phyloP scores from a whole-genome alignment of 1,284 basidiomycete species.

The Meira miltonrushii region DNA sequence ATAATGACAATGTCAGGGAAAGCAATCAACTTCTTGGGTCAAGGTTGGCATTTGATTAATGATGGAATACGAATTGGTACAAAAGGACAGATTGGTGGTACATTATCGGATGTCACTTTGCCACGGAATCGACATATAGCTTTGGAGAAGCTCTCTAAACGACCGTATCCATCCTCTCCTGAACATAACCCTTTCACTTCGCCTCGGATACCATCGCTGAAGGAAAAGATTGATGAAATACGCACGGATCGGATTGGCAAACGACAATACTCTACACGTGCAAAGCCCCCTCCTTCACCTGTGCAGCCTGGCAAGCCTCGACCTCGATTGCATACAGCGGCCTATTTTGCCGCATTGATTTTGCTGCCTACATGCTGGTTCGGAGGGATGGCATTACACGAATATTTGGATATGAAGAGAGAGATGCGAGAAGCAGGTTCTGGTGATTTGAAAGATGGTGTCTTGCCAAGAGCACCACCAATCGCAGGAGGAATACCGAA shows the following conservation, averaged over 20 bases:
- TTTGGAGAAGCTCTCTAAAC: no score
- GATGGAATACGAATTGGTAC: slow-evolving; percentile 8
- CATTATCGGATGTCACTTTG: background rate
- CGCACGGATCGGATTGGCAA: background rate
- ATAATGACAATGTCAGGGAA: background rate
- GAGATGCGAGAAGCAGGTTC: background rate
- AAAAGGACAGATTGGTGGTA: background rate
- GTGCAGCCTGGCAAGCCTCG: background rate
- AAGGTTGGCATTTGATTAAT: slow-evolving; percentile 7
- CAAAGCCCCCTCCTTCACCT: background rate
- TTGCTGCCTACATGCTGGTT: slow-evolving; percentile 10
- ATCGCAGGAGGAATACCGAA: no score
- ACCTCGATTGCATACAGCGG: background rate
- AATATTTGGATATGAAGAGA: background rate
- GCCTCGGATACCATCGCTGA: background rate
- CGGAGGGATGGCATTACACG: slow-evolving; percentile 5
- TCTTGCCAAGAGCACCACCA: background rate
- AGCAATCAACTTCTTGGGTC: background rate
- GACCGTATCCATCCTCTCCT: no score
- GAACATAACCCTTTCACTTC: background rate
- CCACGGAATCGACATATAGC: background rate
- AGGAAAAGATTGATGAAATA: no score
- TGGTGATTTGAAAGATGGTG: background rate
- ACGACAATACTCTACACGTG: background rate
- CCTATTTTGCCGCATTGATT: slow-evolving; percentile 1